These are phyloP conservation scores for Tetracladium maxilliforme DNA, from an alignment of 2,329 filamentous ascomycete species.

Conservation along the genomic window DNA sequence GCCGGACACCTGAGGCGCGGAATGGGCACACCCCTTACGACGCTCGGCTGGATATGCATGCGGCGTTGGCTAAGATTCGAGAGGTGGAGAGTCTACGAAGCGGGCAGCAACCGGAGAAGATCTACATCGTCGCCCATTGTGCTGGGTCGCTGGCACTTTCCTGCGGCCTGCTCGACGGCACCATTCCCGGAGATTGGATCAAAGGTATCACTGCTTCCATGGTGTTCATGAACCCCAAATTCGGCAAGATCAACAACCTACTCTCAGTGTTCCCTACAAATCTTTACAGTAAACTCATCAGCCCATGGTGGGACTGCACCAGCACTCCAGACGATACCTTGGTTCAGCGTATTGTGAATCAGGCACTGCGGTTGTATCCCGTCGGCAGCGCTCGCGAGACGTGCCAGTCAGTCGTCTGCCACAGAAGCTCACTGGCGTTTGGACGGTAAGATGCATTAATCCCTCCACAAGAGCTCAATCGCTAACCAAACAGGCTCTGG, in stretches of 20 bases:
- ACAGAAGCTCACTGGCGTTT: slow-evolving; percentile 43
- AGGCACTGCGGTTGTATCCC: slow-evolving; percentile 41
- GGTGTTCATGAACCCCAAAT: slow-evolving; percentile 49
- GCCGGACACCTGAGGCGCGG: slow-evolving; percentile 31
- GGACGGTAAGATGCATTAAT: slow-evolving; percentile 27
- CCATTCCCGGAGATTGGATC: slow-evolving; percentile 40
- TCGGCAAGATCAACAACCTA: slow-evolving; percentile 38
- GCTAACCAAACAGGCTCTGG: slow-evolving; percentile 25
- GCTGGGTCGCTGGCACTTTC: slow-evolving; percentile 46
- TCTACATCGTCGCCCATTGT: slow-evolving; percentile 48
- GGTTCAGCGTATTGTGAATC: slow-evolving; percentile 36
- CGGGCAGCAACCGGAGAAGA: slow-evolving; percentile 16
- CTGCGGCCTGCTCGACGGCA: slow-evolving; percentile 44
- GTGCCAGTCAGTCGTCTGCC: slow-evolving; percentile 46
- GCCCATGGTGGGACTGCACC: slow-evolving; percentile 41
- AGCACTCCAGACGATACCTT: slow-evolving; percentile 28
- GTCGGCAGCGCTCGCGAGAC: slow-evolving; percentile 36
- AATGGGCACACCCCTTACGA: slow-evolving; percentile 44
- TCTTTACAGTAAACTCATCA: no score
- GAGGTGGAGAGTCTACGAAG: slow-evolving; percentile 13
- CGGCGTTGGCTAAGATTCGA: slow-evolving; percentile 37
- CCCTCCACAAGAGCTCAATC: neutral
- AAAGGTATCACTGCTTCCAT: slow-evolving; percentile 42
- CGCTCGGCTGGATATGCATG: slow-evolving; percentile 40
- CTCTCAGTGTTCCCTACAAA: no score